Conservation (phyloP, 352 stramenopile genomes). For the Phytophthora pini region DNA sequence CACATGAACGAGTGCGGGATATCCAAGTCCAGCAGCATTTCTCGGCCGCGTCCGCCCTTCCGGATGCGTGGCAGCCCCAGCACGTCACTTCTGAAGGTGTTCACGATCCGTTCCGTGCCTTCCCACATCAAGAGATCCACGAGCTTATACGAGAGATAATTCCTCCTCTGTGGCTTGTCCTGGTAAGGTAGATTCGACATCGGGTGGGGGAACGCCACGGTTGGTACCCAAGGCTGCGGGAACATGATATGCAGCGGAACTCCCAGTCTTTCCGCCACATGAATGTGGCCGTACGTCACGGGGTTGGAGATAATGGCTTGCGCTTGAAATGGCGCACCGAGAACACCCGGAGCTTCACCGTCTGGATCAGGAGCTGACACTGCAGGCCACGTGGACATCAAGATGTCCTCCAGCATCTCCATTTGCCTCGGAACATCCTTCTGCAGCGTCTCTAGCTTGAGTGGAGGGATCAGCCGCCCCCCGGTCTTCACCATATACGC, state of each 20-base stretch:
- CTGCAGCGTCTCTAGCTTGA: conserved; percentile 61
- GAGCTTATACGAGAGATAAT: conserved; percentile 84
- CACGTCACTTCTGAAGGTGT: conserved; percentile 68
- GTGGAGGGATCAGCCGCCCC: conserved; percentile 62
- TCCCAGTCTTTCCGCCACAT: conserved; percentile 91
- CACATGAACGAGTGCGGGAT: conserved; percentile 92
- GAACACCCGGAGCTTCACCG: conserved; percentile 39
- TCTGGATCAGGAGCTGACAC: conserved; percentile 78
- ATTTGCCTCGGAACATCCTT: conserved; percentile 84
- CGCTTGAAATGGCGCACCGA: conserved; percentile 68
- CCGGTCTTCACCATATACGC: conserved; percentile 92
- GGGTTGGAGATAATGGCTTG: conserved; percentile 94
- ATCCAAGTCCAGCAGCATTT: conserved; percentile 60
- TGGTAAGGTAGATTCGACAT: conserved; percentile 83
- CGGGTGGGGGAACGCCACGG: conserved; percentile 89
- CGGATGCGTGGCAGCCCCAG: conserved; percentile 59
- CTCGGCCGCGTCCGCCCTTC: conserved; percentile 50
- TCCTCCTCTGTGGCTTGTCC: conserved; percentile 53
- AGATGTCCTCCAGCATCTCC: conserved; percentile 89
- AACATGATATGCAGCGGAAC: conserved; percentile 95
- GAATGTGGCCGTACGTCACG: conserved; percentile 90
- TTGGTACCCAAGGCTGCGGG: conserved; percentile 87
- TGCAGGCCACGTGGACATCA: conserved; percentile 85
- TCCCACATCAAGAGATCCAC: conserved; percentile 86
- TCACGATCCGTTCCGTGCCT: conserved; percentile 65